Conservation (phyloP, 1,284 basidiomycete species). For the Tylopilus sp. region DNA sequence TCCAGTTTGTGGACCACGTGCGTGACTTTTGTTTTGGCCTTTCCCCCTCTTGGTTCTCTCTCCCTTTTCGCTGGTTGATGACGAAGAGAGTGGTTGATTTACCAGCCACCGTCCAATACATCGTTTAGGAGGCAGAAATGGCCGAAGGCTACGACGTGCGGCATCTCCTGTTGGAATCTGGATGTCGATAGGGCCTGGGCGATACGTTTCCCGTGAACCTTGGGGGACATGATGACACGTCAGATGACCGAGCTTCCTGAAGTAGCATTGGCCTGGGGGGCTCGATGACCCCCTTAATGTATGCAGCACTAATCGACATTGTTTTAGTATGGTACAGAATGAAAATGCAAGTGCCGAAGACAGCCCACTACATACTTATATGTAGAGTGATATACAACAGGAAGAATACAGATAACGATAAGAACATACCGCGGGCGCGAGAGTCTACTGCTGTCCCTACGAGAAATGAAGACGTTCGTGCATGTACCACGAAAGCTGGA, state of each 20-base stretch:
- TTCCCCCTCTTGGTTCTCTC: background rate
- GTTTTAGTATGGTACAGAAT: too few relatives aligned
- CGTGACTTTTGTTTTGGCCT: conserved; percentile 10
- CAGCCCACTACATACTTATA: background rate
- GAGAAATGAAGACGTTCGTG: conserved; percentile 27
- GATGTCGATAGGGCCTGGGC: conserved; percentile 34
- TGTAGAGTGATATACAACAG: background rate
- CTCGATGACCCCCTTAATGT: background rate
- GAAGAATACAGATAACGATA: conserved; percentile 17
- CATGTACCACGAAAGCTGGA: conserved; percentile 27
- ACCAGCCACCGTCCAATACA: conserved; percentile 43
- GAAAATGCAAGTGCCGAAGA: background rate
- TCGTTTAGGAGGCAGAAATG: conserved; percentile 45
- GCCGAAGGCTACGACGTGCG: conserved; percentile 39
- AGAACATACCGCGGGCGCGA: background rate
- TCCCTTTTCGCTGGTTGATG: background rate
- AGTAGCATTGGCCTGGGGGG: too few relatives aligned
- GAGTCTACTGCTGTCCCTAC: conserved; percentile 7
- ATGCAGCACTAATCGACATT: background rate
- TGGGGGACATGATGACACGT: background rate
- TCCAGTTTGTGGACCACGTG: conserved; percentile 47
- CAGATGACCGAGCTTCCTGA: background rate
- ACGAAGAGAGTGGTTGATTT: conserved; percentile 44
- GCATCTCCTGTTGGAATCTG: conserved; percentile 36
- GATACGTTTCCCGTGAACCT: conserved; percentile 22